Evolutionary conservation across 495 filamentous ascomycete genomes (phyloP).

Genomic region (Penicillium daleae): DNA sequence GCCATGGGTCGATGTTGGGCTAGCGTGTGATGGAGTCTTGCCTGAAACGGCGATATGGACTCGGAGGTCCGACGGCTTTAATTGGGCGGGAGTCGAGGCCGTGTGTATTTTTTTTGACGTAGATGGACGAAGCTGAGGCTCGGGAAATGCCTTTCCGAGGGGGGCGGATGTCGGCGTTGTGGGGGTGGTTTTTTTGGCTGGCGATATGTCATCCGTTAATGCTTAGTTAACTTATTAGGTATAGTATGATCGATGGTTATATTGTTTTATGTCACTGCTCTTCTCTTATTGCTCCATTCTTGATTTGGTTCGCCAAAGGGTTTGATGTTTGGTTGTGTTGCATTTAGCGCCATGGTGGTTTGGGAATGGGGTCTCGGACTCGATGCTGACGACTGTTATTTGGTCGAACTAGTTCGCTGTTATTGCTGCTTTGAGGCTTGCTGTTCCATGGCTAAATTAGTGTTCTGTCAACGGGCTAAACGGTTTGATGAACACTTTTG

Average conservation of each 20-base stretch:
- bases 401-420: not conserved
- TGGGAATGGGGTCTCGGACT: no score
- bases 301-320: no score
- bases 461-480: not conserved
- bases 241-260: not conserved
- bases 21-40: not conserved
- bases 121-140: not conserved
- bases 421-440: not conserved
- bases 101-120: not conserved
- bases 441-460: not conserved
- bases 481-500: not conserved
- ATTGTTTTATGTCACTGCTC: not conserved
- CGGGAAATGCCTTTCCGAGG: not conserved
- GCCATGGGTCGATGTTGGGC: not conserved
- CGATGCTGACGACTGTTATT: not conserved
- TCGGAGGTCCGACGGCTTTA: not conserved
- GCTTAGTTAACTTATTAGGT: not conserved
- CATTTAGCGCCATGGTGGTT: no score
- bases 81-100: not conserved
- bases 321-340: no score
- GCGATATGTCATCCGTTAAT: not conserved
- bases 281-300: no score
- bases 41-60: not conserved
- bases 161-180: not conserved
- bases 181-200: not conserved